These are phyloP conservation scores for Lactarius hatsudake DNA, from an alignment of 768 basidiomycete species.

Conservation along the genomic window DNA sequence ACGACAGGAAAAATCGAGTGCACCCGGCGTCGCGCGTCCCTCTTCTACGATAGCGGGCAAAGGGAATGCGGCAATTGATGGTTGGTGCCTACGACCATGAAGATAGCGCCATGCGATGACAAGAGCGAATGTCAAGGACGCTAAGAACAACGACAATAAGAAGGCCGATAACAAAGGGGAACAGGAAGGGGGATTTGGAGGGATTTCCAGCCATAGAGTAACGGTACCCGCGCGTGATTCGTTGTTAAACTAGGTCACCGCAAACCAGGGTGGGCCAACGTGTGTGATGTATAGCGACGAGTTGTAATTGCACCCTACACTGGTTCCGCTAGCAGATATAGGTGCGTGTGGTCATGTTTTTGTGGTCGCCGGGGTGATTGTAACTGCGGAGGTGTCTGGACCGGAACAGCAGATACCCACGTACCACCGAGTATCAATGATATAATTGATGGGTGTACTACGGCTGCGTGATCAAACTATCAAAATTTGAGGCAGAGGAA, in stretches of 20 bases:
- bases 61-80: not conserved
- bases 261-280: not conserved
- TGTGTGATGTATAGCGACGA: not conserved
- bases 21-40: not conserved
- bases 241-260: slow-evolving; percentile 2
- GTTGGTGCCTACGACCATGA: not conserved
- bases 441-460: not conserved
- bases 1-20: slow-evolving; percentile 8
- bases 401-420: slow-evolving; percentile 1
- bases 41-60: slow-evolving; percentile 15
- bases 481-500: not conserved
- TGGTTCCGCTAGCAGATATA: not conserved
- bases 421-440: not conserved
- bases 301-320: not conserved
- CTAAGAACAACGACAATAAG: not conserved
- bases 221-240: not conserved
- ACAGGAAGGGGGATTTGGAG: slow-evolving; percentile 11
- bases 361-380: slow-evolving; percentile 7
- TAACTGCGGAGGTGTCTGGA: not conserved
- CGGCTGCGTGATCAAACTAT: not conserved
- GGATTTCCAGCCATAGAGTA: not conserved
- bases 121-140: not conserved
- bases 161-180: slow-evolving; percentile 11
- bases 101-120: slow-evolving; percentile 4
- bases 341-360: not conserved